Evolutionary conservation across 306 rosid species (phyloP).

Genomic region (Rosa persica): DNA sequence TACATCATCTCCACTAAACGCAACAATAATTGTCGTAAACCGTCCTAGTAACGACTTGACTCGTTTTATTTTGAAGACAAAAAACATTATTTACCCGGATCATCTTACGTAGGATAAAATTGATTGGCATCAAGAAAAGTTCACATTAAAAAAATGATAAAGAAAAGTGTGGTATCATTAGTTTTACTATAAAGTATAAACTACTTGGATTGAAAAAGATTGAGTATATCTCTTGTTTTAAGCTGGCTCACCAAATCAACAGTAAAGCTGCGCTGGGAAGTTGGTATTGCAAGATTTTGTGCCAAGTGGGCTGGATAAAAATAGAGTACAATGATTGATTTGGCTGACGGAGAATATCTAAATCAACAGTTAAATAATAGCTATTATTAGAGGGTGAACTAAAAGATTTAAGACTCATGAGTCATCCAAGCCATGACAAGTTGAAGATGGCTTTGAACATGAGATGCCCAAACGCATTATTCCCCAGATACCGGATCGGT

Average conservation of each 20-base stretch:
- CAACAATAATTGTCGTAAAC: too few species aligned
- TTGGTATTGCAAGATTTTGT: neutral
- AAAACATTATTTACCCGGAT: too few species aligned
- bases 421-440: neutral
- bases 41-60: too few species aligned
- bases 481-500: neutral
- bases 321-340: conserved; percentile 12
- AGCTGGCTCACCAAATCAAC: conserved; percentile 8
- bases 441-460: neutral
- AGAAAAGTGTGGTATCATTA: too few species aligned
- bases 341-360: neutral
- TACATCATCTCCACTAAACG: too few species aligned
- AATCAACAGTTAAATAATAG: neutral
- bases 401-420: neutral
- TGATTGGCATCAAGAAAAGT: neutral
- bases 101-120: too few species aligned
- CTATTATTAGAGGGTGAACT: neutral
- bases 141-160: neutral
- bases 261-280: neutral
- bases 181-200: too few species aligned
- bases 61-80: too few species aligned
- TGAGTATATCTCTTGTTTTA: too few species aligned
- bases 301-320: conserved; percentile 7
- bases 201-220: neutral
- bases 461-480: neutral